Conservation (phyloP, 352 stramenopile genomes). For the Phytophthora chlamydospora region DNA sequence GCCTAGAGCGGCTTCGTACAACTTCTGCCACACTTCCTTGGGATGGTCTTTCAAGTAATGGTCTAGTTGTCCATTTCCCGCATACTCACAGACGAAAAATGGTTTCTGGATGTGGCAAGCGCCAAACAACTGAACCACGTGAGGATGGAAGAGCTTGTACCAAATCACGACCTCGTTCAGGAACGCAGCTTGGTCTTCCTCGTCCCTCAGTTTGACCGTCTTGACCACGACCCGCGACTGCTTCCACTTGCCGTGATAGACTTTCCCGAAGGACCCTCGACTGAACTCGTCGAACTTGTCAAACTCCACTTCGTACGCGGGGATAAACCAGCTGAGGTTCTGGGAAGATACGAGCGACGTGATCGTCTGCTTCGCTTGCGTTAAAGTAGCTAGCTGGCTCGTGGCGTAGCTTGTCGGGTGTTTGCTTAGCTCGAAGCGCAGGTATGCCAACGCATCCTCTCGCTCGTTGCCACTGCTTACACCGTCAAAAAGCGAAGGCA, state of each 20-base stretch:
- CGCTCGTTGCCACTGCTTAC: background rate
- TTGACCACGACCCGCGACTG: slow-evolving; percentile 23
- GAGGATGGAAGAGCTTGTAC: slow-evolving; percentile 23
- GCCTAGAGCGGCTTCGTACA: slow-evolving; percentile 25
- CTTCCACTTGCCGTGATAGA: slow-evolving; percentile 27
- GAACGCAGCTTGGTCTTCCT: slow-evolving; percentile 2
- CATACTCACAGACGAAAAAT: slow-evolving; percentile 32
- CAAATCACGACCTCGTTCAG: slow-evolving; percentile 29
- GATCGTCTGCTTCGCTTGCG: background rate
- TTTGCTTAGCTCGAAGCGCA: slow-evolving; percentile 2
- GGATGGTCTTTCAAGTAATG: slow-evolving; percentile 12
- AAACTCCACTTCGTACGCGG: slow-evolving; percentile 30
- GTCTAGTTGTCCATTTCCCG: slow-evolving; percentile 15
- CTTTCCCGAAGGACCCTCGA: slow-evolving; percentile 17
- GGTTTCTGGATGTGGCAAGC: slow-evolving; percentile 21
- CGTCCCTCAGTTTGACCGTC: slow-evolving; percentile 13
- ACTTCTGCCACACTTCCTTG: slow-evolving; percentile 10
- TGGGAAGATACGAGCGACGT: too few species aligned
- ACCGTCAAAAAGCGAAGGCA: too few species aligned
- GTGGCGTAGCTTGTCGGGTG: background rate
- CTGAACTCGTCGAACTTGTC: slow-evolving; percentile 21
- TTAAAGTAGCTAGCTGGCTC: background rate
- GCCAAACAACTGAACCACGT: slow-evolving; percentile 30
- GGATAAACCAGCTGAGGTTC: slow-evolving; percentile 29
- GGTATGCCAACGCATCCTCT: background rate